These are phyloP conservation scores for Hymenoscyphus fructigenus DNA, from an alignment of 2,329 filamentous ascomycete species.

Conservation along the genomic window DNA sequence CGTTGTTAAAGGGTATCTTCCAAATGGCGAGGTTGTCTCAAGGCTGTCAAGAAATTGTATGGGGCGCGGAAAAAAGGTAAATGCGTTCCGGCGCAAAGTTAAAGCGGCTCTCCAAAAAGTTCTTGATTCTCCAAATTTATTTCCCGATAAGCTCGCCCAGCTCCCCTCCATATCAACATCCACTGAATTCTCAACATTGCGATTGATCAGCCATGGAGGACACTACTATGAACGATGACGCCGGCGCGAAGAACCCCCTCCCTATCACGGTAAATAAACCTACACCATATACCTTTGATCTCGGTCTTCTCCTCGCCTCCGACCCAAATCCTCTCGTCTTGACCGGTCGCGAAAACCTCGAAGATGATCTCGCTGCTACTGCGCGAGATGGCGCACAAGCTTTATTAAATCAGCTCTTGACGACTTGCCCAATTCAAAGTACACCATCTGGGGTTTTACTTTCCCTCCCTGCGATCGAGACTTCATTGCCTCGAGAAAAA, in stretches of 20 bases:
- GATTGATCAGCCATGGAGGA: conserved; percentile 10
- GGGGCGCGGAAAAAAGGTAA: not conserved
- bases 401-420: conserved; percentile 91
- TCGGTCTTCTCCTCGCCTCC: conserved; percentile 79
- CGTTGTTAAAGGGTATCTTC: not conserved
- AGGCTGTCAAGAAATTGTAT: conserved; percentile 13
- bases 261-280: conserved; percentile 73
- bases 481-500: conserved; percentile 84
- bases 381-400: conserved; percentile 90
- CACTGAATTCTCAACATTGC: conserved; percentile 2
- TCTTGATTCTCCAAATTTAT: conserved; percentile 16
- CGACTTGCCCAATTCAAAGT: conserved; percentile 76
- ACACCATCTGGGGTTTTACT: conserved; percentile 72
- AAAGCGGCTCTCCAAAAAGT: conserved; percentile 24
- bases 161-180: conserved; percentile 1
- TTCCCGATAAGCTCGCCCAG: conserved; percentile 13
- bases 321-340: conserved; percentile 80
- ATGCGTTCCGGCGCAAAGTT: not conserved
- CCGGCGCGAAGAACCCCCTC: conserved; percentile 35
- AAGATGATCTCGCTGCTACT: conserved; percentile 67
- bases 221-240: conserved; percentile 7
- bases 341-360: conserved; percentile 50
- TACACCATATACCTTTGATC: conserved; percentile 89
- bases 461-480: conserved; percentile 68
- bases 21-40: not conserved